Conservation (phyloP, 169 alveolate genomes). For the Plasmodium billcollinsi region DNA sequence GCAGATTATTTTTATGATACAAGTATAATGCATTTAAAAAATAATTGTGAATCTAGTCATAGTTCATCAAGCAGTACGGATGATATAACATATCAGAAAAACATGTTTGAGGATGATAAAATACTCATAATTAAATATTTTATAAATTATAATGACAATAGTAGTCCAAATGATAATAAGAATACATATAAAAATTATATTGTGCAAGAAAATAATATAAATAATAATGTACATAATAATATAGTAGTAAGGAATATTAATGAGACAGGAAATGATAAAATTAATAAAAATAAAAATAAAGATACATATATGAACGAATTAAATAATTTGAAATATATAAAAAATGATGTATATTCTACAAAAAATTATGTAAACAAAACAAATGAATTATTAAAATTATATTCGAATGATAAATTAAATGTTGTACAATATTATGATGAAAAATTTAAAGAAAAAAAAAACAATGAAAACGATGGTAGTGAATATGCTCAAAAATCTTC, state of each 20-base stretch:
- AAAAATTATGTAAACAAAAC: neutral
- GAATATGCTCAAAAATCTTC: neutral
- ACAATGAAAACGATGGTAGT: neutral
- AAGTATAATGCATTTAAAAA: neutral
- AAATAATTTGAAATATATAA: slow-evolving; percentile 15
- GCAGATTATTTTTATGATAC: slow-evolving; percentile 43
- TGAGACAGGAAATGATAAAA: neutral
- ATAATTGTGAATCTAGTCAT: neutral
- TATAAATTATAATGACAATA: neutral
- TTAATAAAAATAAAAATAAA: slow-evolving; percentile 5
- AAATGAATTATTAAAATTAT: slow-evolving; percentile 17
- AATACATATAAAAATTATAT: neutral
- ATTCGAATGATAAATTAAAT: slow-evolving; percentile 24
- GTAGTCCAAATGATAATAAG: neutral
- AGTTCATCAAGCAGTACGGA: slow-evolving; percentile 5
- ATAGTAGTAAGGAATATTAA: neutral
- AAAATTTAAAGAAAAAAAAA: neutral
- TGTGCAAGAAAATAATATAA: too few relatives aligned
- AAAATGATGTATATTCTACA: neutral
- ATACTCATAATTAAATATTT: slow-evolving; percentile 3
- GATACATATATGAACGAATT: neutral
- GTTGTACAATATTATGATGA: slow-evolving; percentile 18
- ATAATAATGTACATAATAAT: too few relatives aligned
- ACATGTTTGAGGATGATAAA: slow-evolving; percentile 5
- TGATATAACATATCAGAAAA: neutral